A percentile compares a stretch with the other conserved stretches of the same genome.
Conservation (phyloP, 139 green algal species). For the Chlamydomonas incerta region DNA sequence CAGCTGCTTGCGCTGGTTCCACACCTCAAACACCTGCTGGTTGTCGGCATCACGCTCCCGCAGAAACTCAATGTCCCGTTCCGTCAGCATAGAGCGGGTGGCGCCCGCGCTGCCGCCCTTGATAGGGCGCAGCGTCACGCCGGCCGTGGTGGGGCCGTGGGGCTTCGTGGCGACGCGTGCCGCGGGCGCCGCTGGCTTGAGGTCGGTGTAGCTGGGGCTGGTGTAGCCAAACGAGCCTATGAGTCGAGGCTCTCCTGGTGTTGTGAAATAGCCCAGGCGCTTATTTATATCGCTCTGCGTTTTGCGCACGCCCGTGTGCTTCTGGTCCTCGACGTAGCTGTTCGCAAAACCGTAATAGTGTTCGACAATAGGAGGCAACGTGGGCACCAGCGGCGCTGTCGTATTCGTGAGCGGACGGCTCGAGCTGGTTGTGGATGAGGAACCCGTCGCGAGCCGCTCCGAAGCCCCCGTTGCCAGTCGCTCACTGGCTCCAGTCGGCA, state of each 20-base stretch:
- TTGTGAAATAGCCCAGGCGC: constrained; percentile 1
- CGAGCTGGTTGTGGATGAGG: neutral
- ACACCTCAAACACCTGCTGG: constrained; percentile 29
- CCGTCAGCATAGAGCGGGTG: neutral
- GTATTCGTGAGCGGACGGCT: constrained; percentile 13
- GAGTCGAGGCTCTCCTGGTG: neutral
- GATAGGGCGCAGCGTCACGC: constrained; percentile 1
- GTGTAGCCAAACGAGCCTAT: constrained; percentile 15
- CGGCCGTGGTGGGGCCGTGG: neutral
- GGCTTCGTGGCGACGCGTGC: neutral
- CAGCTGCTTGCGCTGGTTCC: constrained; percentile 38
- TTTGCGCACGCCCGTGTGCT: constrained; percentile 5
- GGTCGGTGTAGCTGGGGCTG: constrained; percentile 11
- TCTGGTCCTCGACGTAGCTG: neutral
- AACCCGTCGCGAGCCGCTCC: neutral
- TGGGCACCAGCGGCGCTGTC: neutral
- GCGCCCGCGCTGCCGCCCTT: neutral
- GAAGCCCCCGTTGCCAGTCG: too few species aligned
- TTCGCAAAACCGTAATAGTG: neutral
- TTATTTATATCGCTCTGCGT: constrained; percentile 23
- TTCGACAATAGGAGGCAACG: constrained; percentile 20
- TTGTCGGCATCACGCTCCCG: constrained; percentile 22
- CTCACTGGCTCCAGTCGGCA: constrained; percentile 1
- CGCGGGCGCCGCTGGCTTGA: neutral
- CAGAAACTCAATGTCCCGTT: constrained; percentile 22